Percentiles rank a stretch among this genome's conserved stretches.
These are phyloP conservation scores for Aspergillus sp. DNA, from an alignment of 2,329 filamentous ascomycete species.

Conservation along the genomic window DNA sequence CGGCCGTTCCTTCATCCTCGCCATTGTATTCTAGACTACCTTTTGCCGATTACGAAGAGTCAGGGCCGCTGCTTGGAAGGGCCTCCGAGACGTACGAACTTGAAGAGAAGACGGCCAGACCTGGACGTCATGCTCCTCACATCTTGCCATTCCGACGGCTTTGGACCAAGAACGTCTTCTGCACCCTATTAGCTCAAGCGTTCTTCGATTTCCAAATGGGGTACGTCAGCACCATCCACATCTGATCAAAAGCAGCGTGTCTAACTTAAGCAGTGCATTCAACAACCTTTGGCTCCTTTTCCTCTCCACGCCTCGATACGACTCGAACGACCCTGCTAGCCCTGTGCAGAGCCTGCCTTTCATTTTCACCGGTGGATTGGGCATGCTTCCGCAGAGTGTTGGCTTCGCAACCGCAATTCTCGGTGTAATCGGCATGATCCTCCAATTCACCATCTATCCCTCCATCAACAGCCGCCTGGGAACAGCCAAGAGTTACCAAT, in stretches of 20 bases:
- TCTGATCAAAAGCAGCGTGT: not conserved
- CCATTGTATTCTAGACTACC: slow-evolving; percentile 34
- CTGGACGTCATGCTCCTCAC: slow-evolving; percentile 39
- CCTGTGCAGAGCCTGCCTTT: slow-evolving; percentile 51
- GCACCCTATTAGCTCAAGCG: slow-evolving; percentile 61
- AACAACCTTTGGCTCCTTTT: slow-evolving; percentile 76
- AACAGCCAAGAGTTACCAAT: slow-evolving; percentile 66
- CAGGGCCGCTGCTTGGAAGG: slow-evolving; percentile 34
- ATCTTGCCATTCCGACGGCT: slow-evolving; percentile 51
- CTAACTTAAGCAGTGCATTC: slow-evolving; percentile 58
- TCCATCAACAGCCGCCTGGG: slow-evolving; percentile 65
- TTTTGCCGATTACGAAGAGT: slow-evolving; percentile 37
- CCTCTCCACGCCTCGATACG: slow-evolving; percentile 67
- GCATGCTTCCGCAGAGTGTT: slow-evolving; percentile 67
- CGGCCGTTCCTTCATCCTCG: slow-evolving; percentile 30
- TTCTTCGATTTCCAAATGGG: slow-evolving; percentile 72
- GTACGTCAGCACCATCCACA: slow-evolving; percentile 16
- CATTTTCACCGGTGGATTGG: slow-evolving; percentile 69
- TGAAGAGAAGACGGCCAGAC: slow-evolving; percentile 34
- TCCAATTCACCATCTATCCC: slow-evolving; percentile 73
- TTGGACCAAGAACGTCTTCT: slow-evolving; percentile 57
- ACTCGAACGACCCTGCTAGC: slow-evolving; percentile 37
- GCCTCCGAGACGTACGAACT: slow-evolving; percentile 36
- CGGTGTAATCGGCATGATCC: slow-evolving; percentile 69
- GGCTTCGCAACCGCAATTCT: slow-evolving; percentile 74